phyloP scores from a whole-genome alignment of 1,284 basidiomycete species.

The Melampsora larici-populina region DNA sequence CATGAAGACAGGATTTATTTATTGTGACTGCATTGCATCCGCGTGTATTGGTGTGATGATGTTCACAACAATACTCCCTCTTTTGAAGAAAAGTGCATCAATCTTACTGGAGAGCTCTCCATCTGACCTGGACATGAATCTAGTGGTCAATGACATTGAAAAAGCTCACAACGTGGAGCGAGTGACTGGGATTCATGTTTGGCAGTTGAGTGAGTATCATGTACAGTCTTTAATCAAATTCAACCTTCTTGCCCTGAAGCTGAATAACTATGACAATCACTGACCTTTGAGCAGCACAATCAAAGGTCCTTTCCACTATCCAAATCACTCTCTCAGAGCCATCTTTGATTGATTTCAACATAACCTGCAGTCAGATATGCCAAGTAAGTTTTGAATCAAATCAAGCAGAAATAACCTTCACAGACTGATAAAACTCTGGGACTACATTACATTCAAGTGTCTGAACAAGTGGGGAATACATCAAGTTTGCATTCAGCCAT shows the following conservation, averaged over 20 bases:
- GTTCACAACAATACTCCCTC: neutral
- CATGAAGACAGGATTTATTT: constrained; percentile 6
- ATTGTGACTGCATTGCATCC: constrained; percentile 11
- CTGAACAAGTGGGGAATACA: neutral
- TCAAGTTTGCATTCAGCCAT: constrained; percentile 2
- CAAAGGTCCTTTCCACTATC: neutral
- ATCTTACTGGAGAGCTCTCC: neutral
- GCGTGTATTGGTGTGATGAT: neutral
- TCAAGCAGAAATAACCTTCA: too few species aligned
- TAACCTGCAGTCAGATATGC: constrained; percentile 1
- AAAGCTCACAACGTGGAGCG: neutral
- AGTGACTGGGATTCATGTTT: constrained; percentile 1
- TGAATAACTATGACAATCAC: neutral
- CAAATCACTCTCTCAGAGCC: neutral
- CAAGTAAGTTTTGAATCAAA: neutral
- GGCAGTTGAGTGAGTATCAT: neutral
- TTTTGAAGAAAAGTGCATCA: neutral
- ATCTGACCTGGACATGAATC: neutral
- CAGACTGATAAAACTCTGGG: too few species aligned
- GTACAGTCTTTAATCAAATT: too few species aligned
- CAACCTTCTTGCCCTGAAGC: too few species aligned
- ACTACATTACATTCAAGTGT: neutral
- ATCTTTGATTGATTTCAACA: neutral
- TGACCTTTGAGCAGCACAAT: neutral
- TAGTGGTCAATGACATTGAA: neutral